Evolutionary conservation across 192 early-diverging fungal species (phyloP), one percentile per base, ranked within the genome.

Genomic region (Backusella australiensis): DNA sequence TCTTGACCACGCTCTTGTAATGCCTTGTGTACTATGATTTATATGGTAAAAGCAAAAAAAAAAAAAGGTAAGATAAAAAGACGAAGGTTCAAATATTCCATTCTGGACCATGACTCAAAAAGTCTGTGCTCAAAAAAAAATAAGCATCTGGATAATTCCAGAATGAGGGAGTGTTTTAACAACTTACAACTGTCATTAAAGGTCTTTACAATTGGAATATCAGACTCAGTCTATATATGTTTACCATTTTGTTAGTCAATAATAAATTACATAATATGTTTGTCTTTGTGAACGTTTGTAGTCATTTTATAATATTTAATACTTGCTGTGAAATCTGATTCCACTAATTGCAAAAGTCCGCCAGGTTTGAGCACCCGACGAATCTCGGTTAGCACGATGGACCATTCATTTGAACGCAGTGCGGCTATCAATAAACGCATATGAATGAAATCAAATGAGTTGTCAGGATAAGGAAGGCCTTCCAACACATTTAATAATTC

Each of bases 361-460:
- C 81, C 81, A 34, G 81, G 81, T 76, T 82, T 82, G 9, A 78
- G 41, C 4, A 79, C 71, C 34, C 81, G 74, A 67, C 36, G 39
- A 46, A 76, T 73, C 35, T 82, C 81, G 8, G 71, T 44, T 2
- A 82, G 41, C 14, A 82, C 21, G 8, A 17, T 11, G 19, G 72
- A 11, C 80, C 80, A 81, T 81, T 78, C 77, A 34, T 17, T 39
- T 35, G 26, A 29, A 4, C 67, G 74, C 2, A 78, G 74, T 1
- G 76, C 80, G 23, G 71, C 69, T 19, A 79, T 69, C 71, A 84
- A 67, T 26, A 81, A 59, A 32, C 83, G 78, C 78, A 84, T 81
- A 15, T 81, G 74, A 29, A 84, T 32, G 73, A 84, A 84, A 59
- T 84, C 83, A 79, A 84, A 84, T 14, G 67, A 34, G 42, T 76